Conservation (phyloP, 2,329 filamentous ascomycete genomes). For the Fusarium euwallaceae region DNA sequence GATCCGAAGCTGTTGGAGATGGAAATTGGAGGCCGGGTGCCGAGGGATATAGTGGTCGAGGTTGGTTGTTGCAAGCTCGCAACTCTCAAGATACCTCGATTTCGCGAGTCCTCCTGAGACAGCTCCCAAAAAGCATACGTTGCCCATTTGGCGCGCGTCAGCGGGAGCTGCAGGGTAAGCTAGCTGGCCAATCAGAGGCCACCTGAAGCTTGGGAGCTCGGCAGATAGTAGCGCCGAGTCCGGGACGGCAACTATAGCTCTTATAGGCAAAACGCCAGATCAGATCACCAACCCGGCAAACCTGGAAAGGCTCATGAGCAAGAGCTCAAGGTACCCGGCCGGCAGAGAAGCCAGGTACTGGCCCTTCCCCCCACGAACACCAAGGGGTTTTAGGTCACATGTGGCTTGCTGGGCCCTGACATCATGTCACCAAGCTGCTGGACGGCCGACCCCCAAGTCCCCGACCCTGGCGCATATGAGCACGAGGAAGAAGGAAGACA, state of each 20-base stretch:
- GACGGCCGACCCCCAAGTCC: slow-evolving; percentile 27
- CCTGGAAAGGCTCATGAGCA: slow-evolving; percentile 1
- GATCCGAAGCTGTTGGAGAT: slow-evolving; percentile 38
- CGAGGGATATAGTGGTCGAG: slow-evolving; percentile 23
- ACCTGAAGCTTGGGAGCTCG: slow-evolving; percentile 11
- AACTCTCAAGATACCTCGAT: slow-evolving; percentile 41
- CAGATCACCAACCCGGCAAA: slow-evolving; percentile 3
- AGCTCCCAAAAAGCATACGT: slow-evolving; percentile 54
- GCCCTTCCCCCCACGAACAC: slow-evolving; percentile 34
- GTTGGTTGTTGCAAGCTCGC: slow-evolving; percentile 35
- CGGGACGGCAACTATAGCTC: slow-evolving; percentile 14
- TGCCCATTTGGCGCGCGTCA: slow-evolving; percentile 50
- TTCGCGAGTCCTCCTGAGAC: slow-evolving; percentile 44
- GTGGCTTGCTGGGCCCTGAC: slow-evolving; percentile 42
- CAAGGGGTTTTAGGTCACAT: slow-evolving; percentile 38
- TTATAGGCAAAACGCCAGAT: slow-evolving; percentile 8
- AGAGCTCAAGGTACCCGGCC: slow-evolving; percentile 26
- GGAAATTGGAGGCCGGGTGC: slow-evolving; percentile 29
- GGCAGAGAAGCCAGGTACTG: slow-evolving; percentile 31
- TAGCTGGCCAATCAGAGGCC: slow-evolving; percentile 45
- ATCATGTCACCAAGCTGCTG: slow-evolving; percentile 47
- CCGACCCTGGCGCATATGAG: slow-evolving; percentile 12
- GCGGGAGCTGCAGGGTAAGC: slow-evolving; percentile 46
- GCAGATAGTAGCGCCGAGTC: slow-evolving; percentile 43
- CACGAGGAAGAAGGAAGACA: slow-evolving; percentile 16